Evolutionary conservation across 2,329 filamentous ascomycete species (phyloP).

Genomic region (Chaetomium globosum): DNA sequence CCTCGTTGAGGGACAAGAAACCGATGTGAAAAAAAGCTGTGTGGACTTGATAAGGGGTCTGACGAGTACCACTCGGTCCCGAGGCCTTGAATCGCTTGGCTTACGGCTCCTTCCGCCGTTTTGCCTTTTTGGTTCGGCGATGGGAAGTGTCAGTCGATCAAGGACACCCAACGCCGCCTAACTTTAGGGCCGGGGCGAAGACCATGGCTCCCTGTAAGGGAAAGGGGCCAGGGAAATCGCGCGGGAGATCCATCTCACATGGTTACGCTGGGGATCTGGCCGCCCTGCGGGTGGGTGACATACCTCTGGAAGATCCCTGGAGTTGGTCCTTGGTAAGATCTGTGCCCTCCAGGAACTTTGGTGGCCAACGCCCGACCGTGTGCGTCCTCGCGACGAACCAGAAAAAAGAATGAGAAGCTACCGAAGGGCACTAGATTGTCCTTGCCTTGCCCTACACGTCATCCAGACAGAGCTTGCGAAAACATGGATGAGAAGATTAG

Average conservation of each 20-base stretch:
- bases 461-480: background rate
- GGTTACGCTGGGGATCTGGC: constrained; percentile 6
- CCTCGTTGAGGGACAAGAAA: background rate
- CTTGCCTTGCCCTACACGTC: background rate
- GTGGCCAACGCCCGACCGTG: background rate
- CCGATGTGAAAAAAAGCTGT: background rate
- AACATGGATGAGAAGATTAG: background rate
- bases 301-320: background rate
- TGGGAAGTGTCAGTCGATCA: background rate
- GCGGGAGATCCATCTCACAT: background rate
- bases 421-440: background rate
- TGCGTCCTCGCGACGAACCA: background rate
- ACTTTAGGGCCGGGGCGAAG: background rate
- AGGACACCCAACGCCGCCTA: background rate
- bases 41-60: background rate
- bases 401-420: background rate
- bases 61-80: background rate
- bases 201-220: background rate
- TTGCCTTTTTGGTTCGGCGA: background rate
- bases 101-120: background rate
- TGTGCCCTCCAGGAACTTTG: background rate
- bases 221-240: no score
- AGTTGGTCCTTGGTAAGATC: background rate
- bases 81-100: background rate
- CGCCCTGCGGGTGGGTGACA: background rate